Conservation (phyloP, 2,329 filamentous ascomycete genomes). For the Pseudogymnoascus sp. region DNA sequence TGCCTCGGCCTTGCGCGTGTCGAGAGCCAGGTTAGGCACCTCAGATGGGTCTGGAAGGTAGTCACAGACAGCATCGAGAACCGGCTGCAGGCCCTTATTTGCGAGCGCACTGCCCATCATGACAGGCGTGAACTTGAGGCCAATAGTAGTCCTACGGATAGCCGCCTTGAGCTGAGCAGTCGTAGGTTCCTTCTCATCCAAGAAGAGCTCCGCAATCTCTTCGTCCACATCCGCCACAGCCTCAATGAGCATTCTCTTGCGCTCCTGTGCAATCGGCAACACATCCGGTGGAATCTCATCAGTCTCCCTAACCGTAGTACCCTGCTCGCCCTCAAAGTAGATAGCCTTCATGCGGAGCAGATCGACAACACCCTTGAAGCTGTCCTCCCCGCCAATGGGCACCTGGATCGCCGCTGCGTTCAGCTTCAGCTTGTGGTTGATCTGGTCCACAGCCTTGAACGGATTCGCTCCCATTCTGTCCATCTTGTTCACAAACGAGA, state of each 20-base stretch:
- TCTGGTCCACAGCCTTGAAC: slow-evolving; percentile 95
- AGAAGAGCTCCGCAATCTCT: slow-evolving; percentile 89
- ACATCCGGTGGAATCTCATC: slow-evolving; percentile 80
- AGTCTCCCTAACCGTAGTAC: slow-evolving; percentile 65
- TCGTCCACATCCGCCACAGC: slow-evolving; percentile 96
- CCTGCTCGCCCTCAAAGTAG: slow-evolving; percentile 80
- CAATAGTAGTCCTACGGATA: slow-evolving; percentile 83
- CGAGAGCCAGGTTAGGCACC: slow-evolving; percentile 81
- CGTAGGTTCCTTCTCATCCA: slow-evolving; percentile 77
- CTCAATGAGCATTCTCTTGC: slow-evolving; percentile 79
- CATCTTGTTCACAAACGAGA: slow-evolving; percentile 99
- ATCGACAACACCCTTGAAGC: slow-evolving; percentile 87
- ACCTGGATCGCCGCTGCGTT: slow-evolving; percentile 89
- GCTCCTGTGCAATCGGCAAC: slow-evolving; percentile 67
- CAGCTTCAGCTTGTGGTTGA: slow-evolving; percentile 91
- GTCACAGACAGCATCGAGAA: slow-evolving; percentile 94
- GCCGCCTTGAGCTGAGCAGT: slow-evolving; percentile 80
- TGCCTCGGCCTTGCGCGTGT: slow-evolving; percentile 68
- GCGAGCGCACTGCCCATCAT: slow-evolving; percentile 94
- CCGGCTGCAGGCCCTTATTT: slow-evolving; percentile 90
- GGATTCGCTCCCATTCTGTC: slow-evolving; percentile 97
- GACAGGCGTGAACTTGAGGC: slow-evolving; percentile 83
- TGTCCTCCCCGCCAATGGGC: slow-evolving; percentile 85
- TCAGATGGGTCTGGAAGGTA: slow-evolving; percentile 89
- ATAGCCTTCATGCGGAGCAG: slow-evolving; percentile 85